Evolutionary conservation across 208 protist genomes (phyloP).

Genomic region (Crithidia acanthocephali): DNA sequence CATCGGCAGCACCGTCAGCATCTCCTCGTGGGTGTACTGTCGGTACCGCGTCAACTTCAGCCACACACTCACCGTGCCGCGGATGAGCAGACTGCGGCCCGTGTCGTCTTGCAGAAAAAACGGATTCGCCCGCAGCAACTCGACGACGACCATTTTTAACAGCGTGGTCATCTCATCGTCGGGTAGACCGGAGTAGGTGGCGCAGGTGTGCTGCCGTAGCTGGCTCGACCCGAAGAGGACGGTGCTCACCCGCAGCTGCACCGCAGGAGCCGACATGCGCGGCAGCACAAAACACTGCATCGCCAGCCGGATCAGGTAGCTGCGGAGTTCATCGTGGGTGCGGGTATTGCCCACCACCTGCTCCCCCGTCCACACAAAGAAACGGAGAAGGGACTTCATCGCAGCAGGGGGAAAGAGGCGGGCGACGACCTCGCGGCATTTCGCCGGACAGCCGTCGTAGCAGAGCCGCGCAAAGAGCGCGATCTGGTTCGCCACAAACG

Average conservation of each 20-base stretch:
- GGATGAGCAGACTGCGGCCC: conserved; percentile 51
- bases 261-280: conserved; percentile 42
- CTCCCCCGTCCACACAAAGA: conserved; percentile 47
- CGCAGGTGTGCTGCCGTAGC: conserved; percentile 37
- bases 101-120: conserved; percentile 65
- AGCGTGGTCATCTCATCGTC: conserved; percentile 56
- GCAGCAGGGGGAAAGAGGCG: conserved; percentile 47
- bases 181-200: conserved; percentile 42
- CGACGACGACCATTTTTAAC: conserved; percentile 52
- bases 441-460: conserved; percentile 61
- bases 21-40: conserved; percentile 62
- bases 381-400: conserved; percentile 46
- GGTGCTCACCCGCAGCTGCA: conserved; percentile 66
- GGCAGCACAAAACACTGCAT: conserved; percentile 60
- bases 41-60: conserved; percentile 50
- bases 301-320: conserved; percentile 59
- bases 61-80: conserved; percentile 47
- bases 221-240: conserved; percentile 73
- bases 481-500: conserved; percentile 60
- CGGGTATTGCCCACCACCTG: conserved; percentile 44
- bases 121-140: conserved; percentile 66
- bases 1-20: conserved; percentile 49
- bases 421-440: conserved; percentile 50
- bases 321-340: conserved; percentile 53
- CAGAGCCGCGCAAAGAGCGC: conserved; percentile 61